phyloP scores from a whole-genome alignment of 2,329 filamentous ascomycete species.

The Penicillium sp. region DNA sequence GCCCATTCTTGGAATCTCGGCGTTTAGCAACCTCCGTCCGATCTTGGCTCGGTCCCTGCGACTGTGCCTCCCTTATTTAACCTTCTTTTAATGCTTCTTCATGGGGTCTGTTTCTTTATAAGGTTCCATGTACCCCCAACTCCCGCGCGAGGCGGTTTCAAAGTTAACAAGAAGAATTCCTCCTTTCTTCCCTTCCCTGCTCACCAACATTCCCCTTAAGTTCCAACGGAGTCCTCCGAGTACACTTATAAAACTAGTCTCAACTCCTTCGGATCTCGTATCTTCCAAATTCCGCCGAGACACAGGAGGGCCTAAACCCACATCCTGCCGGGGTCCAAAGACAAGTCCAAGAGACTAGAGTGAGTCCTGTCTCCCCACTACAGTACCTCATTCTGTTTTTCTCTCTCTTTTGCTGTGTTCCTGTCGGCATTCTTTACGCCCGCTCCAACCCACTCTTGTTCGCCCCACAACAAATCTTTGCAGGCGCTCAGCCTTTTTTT shows the following conservation, averaged over 20 bases:
- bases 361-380: conserved; percentile 5
- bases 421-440: conserved; percentile 33
- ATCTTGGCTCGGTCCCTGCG: conserved; percentile 25
- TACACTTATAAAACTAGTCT: not conserved
- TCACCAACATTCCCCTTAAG: not conserved
- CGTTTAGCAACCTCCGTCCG: conserved; percentile 35
- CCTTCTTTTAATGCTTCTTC: conserved; percentile 37
- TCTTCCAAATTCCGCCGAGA: conserved; percentile 19
- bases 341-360: conserved; percentile 15
- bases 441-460: conserved; percentile 6
- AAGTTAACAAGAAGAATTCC: conserved; percentile 4
- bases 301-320: conserved; percentile 27
- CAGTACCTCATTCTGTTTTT: conserved; percentile 7
- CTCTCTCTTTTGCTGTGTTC: conserved; percentile 12
- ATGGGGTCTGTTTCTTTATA: conserved; percentile 23
- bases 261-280: conserved; percentile 8
- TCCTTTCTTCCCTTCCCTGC: conserved; percentile 17
- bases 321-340: conserved; percentile 25
- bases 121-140: conserved; percentile 14
- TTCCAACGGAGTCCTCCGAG: not conserved
- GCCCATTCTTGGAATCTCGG: conserved; percentile 32
- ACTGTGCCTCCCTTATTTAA: conserved; percentile 37
- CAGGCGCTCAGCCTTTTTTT: conserved; percentile 23
- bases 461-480: conserved; percentile 36
- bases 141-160: conserved; percentile 10